Conservation (phyloP, 805 yeast species). For the Hanseniaspora guilliermondii region DNA sequence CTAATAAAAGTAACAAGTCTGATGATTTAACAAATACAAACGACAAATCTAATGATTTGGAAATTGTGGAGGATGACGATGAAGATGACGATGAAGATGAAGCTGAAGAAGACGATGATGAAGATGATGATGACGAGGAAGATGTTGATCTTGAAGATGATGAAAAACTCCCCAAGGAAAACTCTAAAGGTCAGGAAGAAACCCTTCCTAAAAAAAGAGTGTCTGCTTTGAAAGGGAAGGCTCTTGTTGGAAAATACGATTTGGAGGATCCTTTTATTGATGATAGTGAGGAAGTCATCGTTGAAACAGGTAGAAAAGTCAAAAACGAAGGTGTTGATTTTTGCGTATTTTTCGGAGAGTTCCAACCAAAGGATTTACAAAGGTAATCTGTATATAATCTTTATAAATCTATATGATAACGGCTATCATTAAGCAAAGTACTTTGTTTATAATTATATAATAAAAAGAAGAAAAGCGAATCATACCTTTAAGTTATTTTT, state of each 20-base stretch:
- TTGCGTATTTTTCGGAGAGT: conserved; percentile 87
- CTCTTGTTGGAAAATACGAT: conserved; percentile 84
- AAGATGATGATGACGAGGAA: conserved; percentile 1
- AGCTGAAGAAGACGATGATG: background rate
- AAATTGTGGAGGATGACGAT: background rate
- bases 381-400: conserved; percentile 19
- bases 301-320: conserved; percentile 62
- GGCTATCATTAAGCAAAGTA: no score
- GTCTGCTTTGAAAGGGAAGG: conserved; percentile 34
- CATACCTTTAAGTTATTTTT: background rate
- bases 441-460: conserved; percentile 16
- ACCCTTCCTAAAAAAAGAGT: conserved; percentile 27
- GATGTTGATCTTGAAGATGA: conserved; percentile 13
- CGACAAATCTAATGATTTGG: background rate
- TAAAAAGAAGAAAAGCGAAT: conserved; percentile 26
- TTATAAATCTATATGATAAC: no score
- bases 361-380: conserved; percentile 38
- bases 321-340: conserved; percentile 81
- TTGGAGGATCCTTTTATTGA: conserved; percentile 91
- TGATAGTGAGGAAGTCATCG: conserved; percentile 84
- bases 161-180: conserved; percentile 14
- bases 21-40: background rate
- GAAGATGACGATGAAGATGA: background rate
- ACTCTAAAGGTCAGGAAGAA: conserved; percentile 23
- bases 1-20: background rate